Base-by-base conservation (phyloP, 345 rosid species). In the Eucalyptus pumila region DNA sequence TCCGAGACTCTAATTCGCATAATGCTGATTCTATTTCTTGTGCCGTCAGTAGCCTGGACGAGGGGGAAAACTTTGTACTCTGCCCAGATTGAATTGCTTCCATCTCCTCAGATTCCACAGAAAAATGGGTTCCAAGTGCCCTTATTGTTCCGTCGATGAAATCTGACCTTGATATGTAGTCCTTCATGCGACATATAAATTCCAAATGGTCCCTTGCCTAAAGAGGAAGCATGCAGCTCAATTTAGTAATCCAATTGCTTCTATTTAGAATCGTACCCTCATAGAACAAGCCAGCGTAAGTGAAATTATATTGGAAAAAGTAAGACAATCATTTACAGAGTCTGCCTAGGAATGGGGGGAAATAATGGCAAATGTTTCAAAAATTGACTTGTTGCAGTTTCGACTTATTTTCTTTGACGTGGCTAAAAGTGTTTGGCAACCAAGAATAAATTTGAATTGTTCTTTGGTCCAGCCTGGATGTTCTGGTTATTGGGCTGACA, bases 181-280 rank as follows among this genome's bases (percentile, higher is more conserved):
- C 97, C 92, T 94, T 95, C 97, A 97, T 89, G 37, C 89, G 88
- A 90, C 98, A 95, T 37, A 95, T 88, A 80, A 95, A 97, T 47
- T 97, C 96, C 69, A 90, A 83, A 88, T 97, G 99, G 80, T 89
- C 94, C 90, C 99, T 94, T 91, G 93, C 95, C 99, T 97, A 89
- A 86, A 87, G 17, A 56, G 88, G 48, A 87, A 21, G n/a, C n/a
- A 85, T 40, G n/a, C 44, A 14, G 83, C 67, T 60, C 48, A 62
- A 87, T 26, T 69, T 32, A 87, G 88, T 40, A 72, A 72, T 19
- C 27, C 3, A 72, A 72, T 72, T 72, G 45, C 83, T 21, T 37
- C 83, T 72, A 37, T 19, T 37, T 37, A 87, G 80, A 58, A 58
- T 40, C 7, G 9, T 30, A 87, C 13, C 47, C 87, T 50, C 62